These are phyloP conservation scores for Penicillium arizonense DNA, from an alignment of 495 filamentous ascomycete species.

Conservation along the genomic window DNA sequence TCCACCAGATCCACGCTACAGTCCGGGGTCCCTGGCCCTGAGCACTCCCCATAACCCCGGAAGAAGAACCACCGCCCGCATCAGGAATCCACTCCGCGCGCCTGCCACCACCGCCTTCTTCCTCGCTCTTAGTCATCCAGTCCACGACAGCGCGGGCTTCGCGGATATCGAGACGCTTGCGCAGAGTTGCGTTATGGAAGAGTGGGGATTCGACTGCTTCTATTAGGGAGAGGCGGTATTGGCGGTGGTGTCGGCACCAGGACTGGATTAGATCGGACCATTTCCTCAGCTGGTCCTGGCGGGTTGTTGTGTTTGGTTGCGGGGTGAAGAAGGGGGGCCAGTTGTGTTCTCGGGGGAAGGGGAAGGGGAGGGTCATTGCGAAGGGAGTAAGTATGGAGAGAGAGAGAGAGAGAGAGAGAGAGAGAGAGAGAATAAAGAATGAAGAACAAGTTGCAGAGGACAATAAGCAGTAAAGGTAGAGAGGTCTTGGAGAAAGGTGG, in stretches of 20 bases:
- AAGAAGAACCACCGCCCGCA: not conserved
- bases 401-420: not conserved
- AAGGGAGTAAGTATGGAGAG: not conserved
- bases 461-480: not conserved
- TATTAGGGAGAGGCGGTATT: constrained; percentile 67
- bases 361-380: constrained; percentile 27
- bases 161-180: constrained; percentile 54
- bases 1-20: constrained; percentile 67
- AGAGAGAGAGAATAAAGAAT: not conserved
- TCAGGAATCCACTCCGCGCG: constrained; percentile 68
- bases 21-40: constrained; percentile 27
- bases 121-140: constrained; percentile 65
- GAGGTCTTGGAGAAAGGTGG: constrained; percentile 11
- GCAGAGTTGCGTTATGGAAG: constrained; percentile 51
- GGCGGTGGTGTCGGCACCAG: constrained; percentile 75
- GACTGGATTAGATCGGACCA: constrained; percentile 83
- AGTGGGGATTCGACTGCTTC: constrained; percentile 59
- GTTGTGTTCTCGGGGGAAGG: constrained; percentile 45
- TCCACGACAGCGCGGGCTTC: constrained; percentile 69
- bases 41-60: not conserved
- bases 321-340: constrained; percentile 59
- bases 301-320: constrained; percentile 76
- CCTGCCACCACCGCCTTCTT: constrained; percentile 53
- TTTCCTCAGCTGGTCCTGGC: constrained; percentile 71
- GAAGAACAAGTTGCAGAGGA: not conserved